Conservation (phyloP, 106 monocot species). For the Chionographis japonica region DNA sequence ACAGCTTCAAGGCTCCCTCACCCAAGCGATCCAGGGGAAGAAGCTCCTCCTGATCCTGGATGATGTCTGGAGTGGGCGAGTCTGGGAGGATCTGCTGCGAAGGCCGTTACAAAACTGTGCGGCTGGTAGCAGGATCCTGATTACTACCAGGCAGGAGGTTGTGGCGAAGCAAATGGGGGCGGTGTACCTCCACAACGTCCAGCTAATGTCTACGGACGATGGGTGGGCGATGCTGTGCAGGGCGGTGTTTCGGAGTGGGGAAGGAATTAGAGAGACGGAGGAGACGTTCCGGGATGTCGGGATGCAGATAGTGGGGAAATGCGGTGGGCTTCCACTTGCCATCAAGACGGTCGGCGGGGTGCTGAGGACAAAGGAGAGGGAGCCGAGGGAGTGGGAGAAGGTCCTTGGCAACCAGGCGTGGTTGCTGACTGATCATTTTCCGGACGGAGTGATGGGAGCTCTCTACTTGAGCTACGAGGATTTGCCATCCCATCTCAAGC, state of each 20-base stretch:
- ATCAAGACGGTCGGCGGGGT: conserved; percentile 14
- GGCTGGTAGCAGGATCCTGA: background rate
- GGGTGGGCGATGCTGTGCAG: conserved; percentile 2
- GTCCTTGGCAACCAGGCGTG: conserved; percentile 6
- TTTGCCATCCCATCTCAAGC: conserved; percentile 13
- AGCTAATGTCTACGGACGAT: background rate
- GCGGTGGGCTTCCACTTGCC: conserved; percentile 17
- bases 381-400: conserved; percentile 3
- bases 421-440: background rate
- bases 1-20: background rate
- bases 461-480: conserved; percentile 25
- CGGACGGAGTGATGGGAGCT: background rate
- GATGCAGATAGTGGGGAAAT: conserved; percentile 9
- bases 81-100: conserved; percentile 8
- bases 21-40: background rate
- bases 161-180: background rate
- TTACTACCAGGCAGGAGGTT: conserved; percentile 9
- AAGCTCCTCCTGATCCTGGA: conserved; percentile 14
- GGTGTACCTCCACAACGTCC: background rate
- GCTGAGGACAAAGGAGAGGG: background rate
- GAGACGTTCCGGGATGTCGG: background rate
- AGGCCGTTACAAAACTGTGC: background rate
- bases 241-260: background rate
- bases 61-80: conserved; percentile 5
- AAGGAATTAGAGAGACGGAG: background rate